A percentile compares a stretch with the other conserved stretches of the same genome.
Conservation (phyloP, 2,329 filamentous ascomycete species). For the Phyllosticta ampelicida region DNA sequence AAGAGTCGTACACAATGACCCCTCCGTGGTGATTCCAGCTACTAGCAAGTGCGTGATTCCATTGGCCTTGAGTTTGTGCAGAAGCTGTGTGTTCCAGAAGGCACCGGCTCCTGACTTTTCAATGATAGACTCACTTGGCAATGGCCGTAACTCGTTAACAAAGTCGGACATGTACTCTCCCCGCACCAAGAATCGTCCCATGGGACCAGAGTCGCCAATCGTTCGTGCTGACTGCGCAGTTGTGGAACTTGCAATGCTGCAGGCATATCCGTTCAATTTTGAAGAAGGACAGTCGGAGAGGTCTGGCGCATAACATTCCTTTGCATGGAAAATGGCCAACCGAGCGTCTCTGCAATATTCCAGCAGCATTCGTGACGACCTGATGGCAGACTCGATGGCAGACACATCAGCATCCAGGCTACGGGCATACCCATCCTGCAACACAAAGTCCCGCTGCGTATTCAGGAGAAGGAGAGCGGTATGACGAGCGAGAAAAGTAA, state of each 20-base stretch:
- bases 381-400: conserved; percentile 29
- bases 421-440: conserved; percentile 40
- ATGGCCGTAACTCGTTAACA: conserved; percentile 42
- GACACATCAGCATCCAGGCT: conserved; percentile 39
- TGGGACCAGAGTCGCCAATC: conserved; percentile 43
- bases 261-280: conserved; percentile 25
- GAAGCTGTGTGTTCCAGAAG: conserved; percentile 47
- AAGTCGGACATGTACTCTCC: conserved; percentile 47
- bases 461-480: conserved; percentile 43
- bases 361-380: conserved; percentile 32
- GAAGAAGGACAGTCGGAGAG: conserved; percentile 43
- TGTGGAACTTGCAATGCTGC: neutral
- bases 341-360: conserved; percentile 32
- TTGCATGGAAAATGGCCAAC: conserved; percentile 39
- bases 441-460: conserved; percentile 43
- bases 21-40: conserved; percentile 49
- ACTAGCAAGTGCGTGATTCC: conserved; percentile 49
- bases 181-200: conserved; percentile 43
- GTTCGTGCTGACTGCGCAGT: conserved; percentile 24
- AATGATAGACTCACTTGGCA: conserved; percentile 43
- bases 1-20: conserved; percentile 46
- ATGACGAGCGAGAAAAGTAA: conserved; percentile 35
- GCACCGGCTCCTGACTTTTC: conserved; percentile 50
- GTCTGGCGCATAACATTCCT: conserved; percentile 41
- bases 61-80: conserved; percentile 42